phyloP scores from a whole-genome alignment of 148 eudicot species.

The Vaccinium vitisidaea region DNA sequence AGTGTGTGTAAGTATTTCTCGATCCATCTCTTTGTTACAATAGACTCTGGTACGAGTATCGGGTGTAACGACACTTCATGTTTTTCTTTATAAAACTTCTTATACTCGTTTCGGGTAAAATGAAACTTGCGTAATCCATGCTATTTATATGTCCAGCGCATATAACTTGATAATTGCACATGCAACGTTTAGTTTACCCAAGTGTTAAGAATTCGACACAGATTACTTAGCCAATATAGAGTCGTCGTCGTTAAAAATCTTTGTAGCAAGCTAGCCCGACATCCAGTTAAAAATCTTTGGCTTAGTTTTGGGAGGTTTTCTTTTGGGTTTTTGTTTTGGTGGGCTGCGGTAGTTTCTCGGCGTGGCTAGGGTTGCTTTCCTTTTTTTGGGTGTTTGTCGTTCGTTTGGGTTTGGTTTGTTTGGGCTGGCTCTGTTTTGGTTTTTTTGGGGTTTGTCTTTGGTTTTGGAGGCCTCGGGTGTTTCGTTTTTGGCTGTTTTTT shows the following conservation, averaged over 20 bases:
- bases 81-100: neutral
- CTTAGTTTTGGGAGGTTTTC: no score
- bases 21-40: neutral
- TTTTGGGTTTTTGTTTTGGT: no score
- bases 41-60: neutral
- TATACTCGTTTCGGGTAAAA: neutral
- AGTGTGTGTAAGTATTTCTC: slow-evolving; percentile 43
- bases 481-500: no score
- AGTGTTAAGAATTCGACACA: neutral
- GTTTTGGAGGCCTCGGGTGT: no score
- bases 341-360: no score
- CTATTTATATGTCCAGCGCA: neutral
- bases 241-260: neutral
- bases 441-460: no score
- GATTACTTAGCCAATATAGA: neutral
- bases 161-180: neutral
- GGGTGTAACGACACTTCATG: neutral
- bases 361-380: no score
- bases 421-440: no score
- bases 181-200: neutral
- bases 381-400: no score
- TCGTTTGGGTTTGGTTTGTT: no score
- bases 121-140: neutral
- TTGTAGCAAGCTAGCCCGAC: no score
- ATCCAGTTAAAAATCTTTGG: no score